Evolutionary conservation across 352 stramenopile genomes (phyloP).

Genomic region (Phytophthora colocasiae): DNA sequence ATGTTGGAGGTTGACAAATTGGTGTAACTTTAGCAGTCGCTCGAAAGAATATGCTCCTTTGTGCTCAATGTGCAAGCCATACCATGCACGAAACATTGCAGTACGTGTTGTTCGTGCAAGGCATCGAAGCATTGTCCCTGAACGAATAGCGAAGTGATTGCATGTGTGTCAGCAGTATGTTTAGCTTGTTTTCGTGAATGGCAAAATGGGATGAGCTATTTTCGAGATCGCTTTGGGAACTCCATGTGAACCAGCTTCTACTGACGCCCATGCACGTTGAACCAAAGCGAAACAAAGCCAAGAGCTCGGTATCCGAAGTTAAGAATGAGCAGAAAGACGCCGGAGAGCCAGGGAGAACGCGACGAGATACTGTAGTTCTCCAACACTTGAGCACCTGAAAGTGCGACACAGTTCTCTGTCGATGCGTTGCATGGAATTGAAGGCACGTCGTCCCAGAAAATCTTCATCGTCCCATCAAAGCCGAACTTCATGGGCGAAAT

Average conservation of each 20-base stretch:
- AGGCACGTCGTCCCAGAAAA: slow-evolving; percentile 49
- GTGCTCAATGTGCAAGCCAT: slow-evolving; percentile 26
- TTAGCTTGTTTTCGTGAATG: no score
- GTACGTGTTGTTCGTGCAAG: slow-evolving; percentile 6
- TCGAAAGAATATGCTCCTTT: slow-evolving; percentile 29
- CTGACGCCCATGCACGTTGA: slow-evolving; percentile 25
- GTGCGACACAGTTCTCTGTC: slow-evolving; percentile 38
- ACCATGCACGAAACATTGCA: slow-evolving; percentile 16
- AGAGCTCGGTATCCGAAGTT: slow-evolving; percentile 40
- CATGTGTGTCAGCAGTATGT: no score
- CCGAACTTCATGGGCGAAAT: slow-evolving; percentile 66
- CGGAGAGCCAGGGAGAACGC: slow-evolving; percentile 33
- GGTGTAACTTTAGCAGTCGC: slow-evolving; percentile 18
- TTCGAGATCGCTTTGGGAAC: no score
- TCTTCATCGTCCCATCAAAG: slow-evolving; percentile 52
- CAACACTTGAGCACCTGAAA: slow-evolving; percentile 37
- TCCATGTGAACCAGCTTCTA: not conserved
- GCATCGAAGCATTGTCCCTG: slow-evolving; percentile 8
- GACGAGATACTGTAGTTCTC: slow-evolving; percentile 54
- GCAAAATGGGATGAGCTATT: no score
- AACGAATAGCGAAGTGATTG: no score
- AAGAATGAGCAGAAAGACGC: slow-evolving; percentile 40
- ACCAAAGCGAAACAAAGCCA: slow-evolving; percentile 34
- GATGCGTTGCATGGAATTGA: slow-evolving; percentile 42
- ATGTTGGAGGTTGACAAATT: slow-evolving; percentile 17